Base-by-base conservation (phyloP, 1,139 yeast genomes). In the Candida labiduridarum region DNA sequence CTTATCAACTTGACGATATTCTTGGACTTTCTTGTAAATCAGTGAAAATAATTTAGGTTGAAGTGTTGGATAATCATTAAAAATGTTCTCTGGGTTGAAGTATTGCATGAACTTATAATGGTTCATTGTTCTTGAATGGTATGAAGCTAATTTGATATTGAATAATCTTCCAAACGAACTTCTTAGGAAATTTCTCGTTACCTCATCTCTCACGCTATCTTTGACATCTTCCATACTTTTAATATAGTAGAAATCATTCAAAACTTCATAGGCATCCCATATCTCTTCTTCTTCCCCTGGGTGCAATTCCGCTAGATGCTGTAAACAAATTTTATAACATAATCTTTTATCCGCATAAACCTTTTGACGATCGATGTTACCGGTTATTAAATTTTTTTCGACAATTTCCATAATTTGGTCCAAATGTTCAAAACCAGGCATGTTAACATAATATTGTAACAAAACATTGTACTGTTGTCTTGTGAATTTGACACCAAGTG, bases 211-310 rank as follows among this genome's bases (percentile, higher is more conserved):
- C 33, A 57, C 16, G 12, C 51, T 46, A 1, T 33, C 7, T 29
- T 48, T 42, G 8, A 47, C 50, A 7, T 53, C 54, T 1, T 52
- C 54, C 14, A 59, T 9, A 15, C 43, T 45, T 12, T 43, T 43
- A 9, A 69, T 61, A 22, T 63, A 60, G 56, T 74, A 76, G 52
- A 55, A 73, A 2, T 61, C 56, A 52, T 70, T 68, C 19, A 72
- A 59, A 2, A 64, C 52, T 19, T 53, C 52, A 55, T 62, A 74
- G 35, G 56, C 58, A 5, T 50, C 29, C 22, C 61, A 52, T 4
- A 63, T 51, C 3, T 2, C 45, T 4, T 53, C 51, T 5, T 33
- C 41, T 9, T 46, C 48, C 3, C 42, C 40, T 11, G 18, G n/a
- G 30, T 50, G 48, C 5, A 14, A 19, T n/a, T 53, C 41, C 4